Evolutionary conservation across 371 early-diverging fungal species (phyloP), one percentile per base, ranked within the genome.

Genomic region (Actinomucor elegans): DNA sequence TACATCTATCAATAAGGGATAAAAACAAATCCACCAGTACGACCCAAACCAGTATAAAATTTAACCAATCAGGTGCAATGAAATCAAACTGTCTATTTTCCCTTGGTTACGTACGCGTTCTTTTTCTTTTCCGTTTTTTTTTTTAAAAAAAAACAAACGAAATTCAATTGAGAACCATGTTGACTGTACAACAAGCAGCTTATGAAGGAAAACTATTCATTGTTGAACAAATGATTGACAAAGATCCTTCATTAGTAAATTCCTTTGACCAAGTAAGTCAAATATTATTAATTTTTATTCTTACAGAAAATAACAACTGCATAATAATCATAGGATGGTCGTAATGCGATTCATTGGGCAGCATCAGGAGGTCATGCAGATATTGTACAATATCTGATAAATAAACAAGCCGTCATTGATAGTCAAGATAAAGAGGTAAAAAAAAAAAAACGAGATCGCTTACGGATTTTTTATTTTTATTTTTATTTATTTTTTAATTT

Each of bases 351-450:
- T 18, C 74, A 73, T 53, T 71, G 77, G 74, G 86, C 84, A 24
- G 79, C 85, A 0, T 88, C 89, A 12, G 88, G 87, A 48, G 91
- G 89, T 33, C 86, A 81, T 48, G 55, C 59, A 9, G 74, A 84
- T 21, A 60, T 92, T 21, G 79, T 86, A 3, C 72, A 84, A 28
- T 89, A 79, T 54, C 73, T 94, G 33, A 47, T 94, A 0, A 66
- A 74, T 10, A 67, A 82, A 26, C 81, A 80, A 11, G 83, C 84
- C 0, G 60, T 70, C 28, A 67, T 85, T 12, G 73, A 87, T 58
- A 72, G 43, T 5, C 51, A 50, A 24, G 85, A 85, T 59, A 83
- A 85, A 56, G 83, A 77, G 69, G 41, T 45, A 46, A 20, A 40
- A n/a, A n/a, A 17, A 14, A 14, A 29, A 21, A 20, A 14, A 32